phyloP scores from a whole-genome alignment of 2,329 filamentous ascomycete genomes.

The Neocucurbitaria cava region DNA sequence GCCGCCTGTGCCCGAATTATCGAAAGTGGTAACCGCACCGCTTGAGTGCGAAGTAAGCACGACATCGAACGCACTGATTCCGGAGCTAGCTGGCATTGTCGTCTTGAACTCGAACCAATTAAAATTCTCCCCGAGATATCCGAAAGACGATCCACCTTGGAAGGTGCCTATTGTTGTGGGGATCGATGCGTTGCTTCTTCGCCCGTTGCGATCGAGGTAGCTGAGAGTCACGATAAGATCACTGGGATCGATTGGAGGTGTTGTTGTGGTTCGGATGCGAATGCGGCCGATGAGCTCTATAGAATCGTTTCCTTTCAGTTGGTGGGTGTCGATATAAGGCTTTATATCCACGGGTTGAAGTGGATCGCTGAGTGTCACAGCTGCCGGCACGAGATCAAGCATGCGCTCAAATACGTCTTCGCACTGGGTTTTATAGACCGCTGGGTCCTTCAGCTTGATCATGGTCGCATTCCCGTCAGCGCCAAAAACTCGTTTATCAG shows the following conservation, averaged over 20 bases:
- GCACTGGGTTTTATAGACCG: slow-evolving; percentile 26
- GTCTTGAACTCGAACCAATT: slow-evolving; percentile 13
- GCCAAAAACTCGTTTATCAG: slow-evolving; percentile 42
- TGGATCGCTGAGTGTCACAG: slow-evolving; percentile 25
- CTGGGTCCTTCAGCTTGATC: slow-evolving; percentile 28
- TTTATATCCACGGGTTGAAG: slow-evolving; percentile 22
- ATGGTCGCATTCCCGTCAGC: slow-evolving; percentile 43
- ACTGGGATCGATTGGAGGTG: slow-evolving; percentile 7
- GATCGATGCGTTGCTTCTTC: not conserved
- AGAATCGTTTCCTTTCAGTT: slow-evolving; percentile 13
- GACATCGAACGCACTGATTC: slow-evolving; percentile 11
- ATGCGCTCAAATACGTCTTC: slow-evolving; percentile 24
- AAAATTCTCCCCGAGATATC: slow-evolving; percentile 9
- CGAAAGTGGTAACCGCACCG: slow-evolving; percentile 6
- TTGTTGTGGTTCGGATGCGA: slow-evolving; percentile 20
- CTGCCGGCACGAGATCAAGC: slow-evolving; percentile 29
- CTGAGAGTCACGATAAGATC: slow-evolving; percentile 3
- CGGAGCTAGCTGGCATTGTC: slow-evolving; percentile 1
- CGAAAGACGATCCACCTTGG: slow-evolving; percentile 1
- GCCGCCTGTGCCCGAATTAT: slow-evolving; percentile 13
- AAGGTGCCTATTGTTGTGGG: not conserved
- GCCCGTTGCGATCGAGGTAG: slow-evolving; percentile 2
- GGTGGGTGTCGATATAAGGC: slow-evolving; percentile 23
- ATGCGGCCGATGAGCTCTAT: slow-evolving; percentile 23
- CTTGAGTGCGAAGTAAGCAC: not conserved